Evolutionary conservation across 2,329 filamentous ascomycete species (phyloP).

Genomic region (Arthroderma uncinatum): DNA sequence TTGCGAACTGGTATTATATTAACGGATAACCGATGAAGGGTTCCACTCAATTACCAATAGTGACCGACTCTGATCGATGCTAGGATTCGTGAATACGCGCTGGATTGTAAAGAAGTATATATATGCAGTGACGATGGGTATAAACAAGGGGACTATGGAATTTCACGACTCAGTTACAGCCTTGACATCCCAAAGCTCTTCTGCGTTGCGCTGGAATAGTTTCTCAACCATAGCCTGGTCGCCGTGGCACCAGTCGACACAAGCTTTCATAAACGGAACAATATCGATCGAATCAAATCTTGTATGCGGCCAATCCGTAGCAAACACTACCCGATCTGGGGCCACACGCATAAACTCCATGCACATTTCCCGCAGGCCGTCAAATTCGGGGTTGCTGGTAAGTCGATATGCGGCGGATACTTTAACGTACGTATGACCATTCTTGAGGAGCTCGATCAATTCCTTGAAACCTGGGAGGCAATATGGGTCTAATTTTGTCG

Average conservation of each 20-base stretch:
- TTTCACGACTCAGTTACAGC: neutral
- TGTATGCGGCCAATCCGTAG: constrained; percentile 56
- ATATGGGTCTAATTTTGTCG: constrained; percentile 32
- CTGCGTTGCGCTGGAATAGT: constrained; percentile 47
- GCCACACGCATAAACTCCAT: constrained; percentile 40
- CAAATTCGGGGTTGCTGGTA: constrained; percentile 35
- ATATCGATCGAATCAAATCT: constrained; percentile 49
- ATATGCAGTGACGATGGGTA: neutral
- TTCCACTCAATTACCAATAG: neutral
- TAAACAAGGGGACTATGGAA: neutral
- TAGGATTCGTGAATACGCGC: neutral
- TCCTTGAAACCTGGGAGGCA: constrained; percentile 40
- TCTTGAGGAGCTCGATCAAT: constrained; percentile 38
- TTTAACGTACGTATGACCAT: constrained; percentile 46
- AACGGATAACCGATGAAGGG: neutral
- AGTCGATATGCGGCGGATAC: constrained; percentile 50
- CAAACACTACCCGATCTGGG: constrained; percentile 43
- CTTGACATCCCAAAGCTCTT: constrained; percentile 37
- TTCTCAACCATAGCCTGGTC: constrained; percentile 37
- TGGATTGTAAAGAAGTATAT: neutral
- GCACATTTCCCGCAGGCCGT: constrained; percentile 40
- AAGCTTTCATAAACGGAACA: constrained; percentile 43
- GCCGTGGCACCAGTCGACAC: constrained; percentile 43
- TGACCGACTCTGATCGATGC: too few relatives aligned
- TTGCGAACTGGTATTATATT: too few relatives aligned